A percentile compares a stretch with the other conserved stretches of the same genome.
Evolutionary conservation across 345 rosid genomes (phyloP).

Genomic region (Gossypium raimondii): DNA sequence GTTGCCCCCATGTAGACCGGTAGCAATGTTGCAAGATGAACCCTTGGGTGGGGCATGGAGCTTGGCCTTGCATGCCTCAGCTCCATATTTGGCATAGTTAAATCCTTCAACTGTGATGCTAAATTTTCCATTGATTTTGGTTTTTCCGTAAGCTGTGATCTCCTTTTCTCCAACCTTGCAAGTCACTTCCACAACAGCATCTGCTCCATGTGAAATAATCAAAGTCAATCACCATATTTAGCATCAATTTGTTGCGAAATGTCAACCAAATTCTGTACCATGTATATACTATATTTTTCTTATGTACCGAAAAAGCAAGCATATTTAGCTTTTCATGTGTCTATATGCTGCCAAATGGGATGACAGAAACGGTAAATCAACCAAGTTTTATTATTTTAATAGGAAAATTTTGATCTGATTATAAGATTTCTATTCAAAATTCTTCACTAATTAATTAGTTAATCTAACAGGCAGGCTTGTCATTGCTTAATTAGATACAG

Average conservation of each 20-base stretch:
- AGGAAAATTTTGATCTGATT: too few relatives aligned
- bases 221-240: constrained; percentile 8
- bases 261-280: neutral
- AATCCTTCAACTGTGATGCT: constrained; percentile 44
- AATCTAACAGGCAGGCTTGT: neutral
- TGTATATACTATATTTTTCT: too few relatives aligned
- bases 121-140: constrained; percentile 55
- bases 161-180: constrained; percentile 41
- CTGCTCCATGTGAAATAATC: constrained; percentile 23
- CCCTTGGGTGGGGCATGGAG: constrained; percentile 42
- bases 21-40: constrained; percentile 44
- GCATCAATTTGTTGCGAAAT: neutral
- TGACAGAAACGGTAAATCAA: too few relatives aligned
- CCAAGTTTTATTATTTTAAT: too few relatives aligned
- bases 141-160: constrained; percentile 43
- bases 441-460: neutral
- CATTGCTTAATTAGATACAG: neutral
- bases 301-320: too few relatives aligned
- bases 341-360: too few relatives aligned
- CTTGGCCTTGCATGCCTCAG: constrained; percentile 43
- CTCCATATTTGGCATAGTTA: constrained; percentile 40
- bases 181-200: constrained; percentile 54
- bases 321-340: too few relatives aligned
- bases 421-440: neutral
- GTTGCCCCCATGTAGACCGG: constrained; percentile 32